Base-by-base conservation (phyloP, 257 asterid species). In the Jaltomata sinuosa region DNA sequence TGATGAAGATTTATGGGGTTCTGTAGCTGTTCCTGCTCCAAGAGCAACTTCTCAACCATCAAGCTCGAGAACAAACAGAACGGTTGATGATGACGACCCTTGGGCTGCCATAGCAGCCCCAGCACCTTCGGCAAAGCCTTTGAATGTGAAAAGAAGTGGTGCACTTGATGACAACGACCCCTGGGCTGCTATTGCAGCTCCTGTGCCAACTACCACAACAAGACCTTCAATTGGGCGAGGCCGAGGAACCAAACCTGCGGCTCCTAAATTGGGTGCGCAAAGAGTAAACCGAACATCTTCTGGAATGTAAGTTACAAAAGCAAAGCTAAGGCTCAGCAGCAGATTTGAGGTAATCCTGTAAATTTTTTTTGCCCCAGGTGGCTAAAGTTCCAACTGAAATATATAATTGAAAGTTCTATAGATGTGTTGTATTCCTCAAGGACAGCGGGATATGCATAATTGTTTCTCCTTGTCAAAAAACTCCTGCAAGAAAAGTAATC, bases 251-350 rank as follows among this genome's bases (percentile, higher is more conserved):
- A 97, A 94, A 90, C 84, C 96, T 71, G 91, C 98, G 78, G 96
- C 98, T 84, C 92, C 92, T 0, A 93, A 77, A 87, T 84, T 97
- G 83, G 99, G 98, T 81, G 98, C 97, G 16, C 97, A 91, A 83
- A 91, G 94, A 92, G 91, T 97, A 84, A 95, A 94, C 89, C 91
- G 98, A 85, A 92, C 98, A 80, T 92, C 98, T 80, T 94, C 94
- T 2, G 99, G 94, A 81, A 84, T 84, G 88, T 91, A 89, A 90
- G 79, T 32, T 90, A 82, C 88, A 71, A 54, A 53, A 86, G 62
- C 32, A 72, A 72, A 72, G 49, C 36, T 42, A 59, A 55, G 71
- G 89, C 67, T 83, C 32, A 11, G 84, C 49, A 82, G 79, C 42
- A 21, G 61, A 57, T 54, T 71, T 82, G 84, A 27, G 64, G 79